Conservation (phyloP, 2,329 filamentous ascomycete genomes). For the Epichloe amarillans region DNA sequence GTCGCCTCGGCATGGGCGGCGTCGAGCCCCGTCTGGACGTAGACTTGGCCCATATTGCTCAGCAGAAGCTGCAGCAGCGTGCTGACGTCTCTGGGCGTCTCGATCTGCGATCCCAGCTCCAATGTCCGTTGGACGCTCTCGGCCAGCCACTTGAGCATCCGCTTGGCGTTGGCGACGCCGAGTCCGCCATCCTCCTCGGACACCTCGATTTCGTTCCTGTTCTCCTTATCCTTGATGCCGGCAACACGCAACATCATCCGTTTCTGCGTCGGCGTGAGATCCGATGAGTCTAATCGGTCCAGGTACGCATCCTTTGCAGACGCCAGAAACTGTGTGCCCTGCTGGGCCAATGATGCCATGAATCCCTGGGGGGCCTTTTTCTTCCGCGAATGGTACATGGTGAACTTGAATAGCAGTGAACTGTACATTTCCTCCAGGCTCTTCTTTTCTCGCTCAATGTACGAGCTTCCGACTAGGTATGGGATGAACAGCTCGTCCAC, state of each 20-base stretch:
- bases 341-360: conserved; percentile 81
- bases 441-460: conserved; percentile 55
- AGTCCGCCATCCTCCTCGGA: conserved; percentile 79
- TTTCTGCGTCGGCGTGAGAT: conserved; percentile 78
- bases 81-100: conserved; percentile 89
- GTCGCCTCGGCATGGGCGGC: conserved; percentile 61
- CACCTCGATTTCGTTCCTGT: conserved; percentile 79
- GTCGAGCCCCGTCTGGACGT: conserved; percentile 53
- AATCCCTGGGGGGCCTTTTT: conserved; percentile 87
- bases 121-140: conserved; percentile 85
- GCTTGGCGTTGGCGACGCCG: conserved; percentile 77
- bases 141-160: conserved; percentile 95
- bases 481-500: conserved; percentile 67
- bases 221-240: conserved; percentile 62
- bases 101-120: conserved; percentile 74
- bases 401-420: conserved; percentile 90
- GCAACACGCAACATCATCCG: conserved; percentile 82
- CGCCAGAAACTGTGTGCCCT: conserved; percentile 76
- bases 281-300: conserved; percentile 75
- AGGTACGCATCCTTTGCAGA: conserved; percentile 87
- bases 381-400: conserved; percentile 78
- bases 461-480: conserved; percentile 54
- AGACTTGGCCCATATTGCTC: conserved; percentile 76
- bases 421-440: conserved; percentile 73
- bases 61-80: conserved; percentile 73